A percentile compares a stretch with the other conserved stretches of the same genome.
Conservation (phyloP, 768 basidiomycete genomes). For the Clitopilus passeckerianus region DNA sequence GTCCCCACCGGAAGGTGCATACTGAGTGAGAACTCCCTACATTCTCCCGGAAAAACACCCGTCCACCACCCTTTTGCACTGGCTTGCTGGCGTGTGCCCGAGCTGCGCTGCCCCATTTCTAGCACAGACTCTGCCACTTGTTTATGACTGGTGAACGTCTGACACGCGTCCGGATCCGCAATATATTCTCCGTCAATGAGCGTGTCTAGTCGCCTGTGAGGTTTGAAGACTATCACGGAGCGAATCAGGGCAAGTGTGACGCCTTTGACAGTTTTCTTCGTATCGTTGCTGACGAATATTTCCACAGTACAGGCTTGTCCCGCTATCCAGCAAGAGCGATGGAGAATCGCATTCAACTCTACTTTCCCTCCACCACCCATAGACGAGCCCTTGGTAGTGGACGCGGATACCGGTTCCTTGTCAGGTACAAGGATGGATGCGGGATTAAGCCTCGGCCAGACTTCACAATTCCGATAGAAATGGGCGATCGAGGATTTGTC, state of each 20-base stretch:
- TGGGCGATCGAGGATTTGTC: constrained; percentile 74
- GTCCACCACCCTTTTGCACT: constrained; percentile 90
- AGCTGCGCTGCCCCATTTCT: constrained; percentile 57
- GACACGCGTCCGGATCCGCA: constrained; percentile 54
- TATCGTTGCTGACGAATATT: constrained; percentile 61
- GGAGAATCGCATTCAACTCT: constrained; percentile 59
- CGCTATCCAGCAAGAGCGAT: constrained; percentile 74
- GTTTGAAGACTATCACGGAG: constrained; percentile 62
- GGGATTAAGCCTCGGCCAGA: constrained; percentile 75
- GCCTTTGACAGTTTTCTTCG: constrained; percentile 61
- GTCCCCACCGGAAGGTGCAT: constrained; percentile 68
- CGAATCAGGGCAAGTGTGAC: constrained; percentile 61
- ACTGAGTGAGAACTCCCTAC: constrained; percentile 60
- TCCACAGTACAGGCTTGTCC: constrained; percentile 74
- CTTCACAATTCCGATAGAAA: constrained; percentile 78
- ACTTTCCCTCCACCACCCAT: constrained; percentile 64
- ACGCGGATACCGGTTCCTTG: constrained; percentile 52
- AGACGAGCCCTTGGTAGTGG: constrained; percentile 49
- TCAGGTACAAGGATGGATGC: constrained; percentile 55
- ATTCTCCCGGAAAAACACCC: constrained; percentile 64
- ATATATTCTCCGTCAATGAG: constrained; percentile 12
- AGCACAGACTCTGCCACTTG: constrained; percentile 62
- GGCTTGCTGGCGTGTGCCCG: constrained; percentile 51
- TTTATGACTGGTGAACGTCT: constrained; percentile 56
- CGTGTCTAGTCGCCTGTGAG: constrained; percentile 35